These are phyloP conservation scores for Salvia sclarea DNA, from an alignment of 305 asterid species.

Conservation along the genomic window DNA sequence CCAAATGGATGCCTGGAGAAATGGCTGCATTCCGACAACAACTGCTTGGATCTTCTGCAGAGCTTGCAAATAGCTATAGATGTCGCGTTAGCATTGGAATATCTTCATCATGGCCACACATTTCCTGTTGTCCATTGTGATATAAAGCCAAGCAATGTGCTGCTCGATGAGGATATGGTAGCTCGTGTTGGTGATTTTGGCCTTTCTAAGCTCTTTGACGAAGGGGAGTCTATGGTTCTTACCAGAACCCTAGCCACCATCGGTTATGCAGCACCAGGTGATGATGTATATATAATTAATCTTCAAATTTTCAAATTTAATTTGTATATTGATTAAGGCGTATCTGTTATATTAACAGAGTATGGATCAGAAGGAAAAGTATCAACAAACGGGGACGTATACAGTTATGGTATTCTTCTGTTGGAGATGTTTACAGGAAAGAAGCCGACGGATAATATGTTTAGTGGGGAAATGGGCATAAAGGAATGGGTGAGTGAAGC, in stretches of 20 bases:
- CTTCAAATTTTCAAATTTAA: background rate
- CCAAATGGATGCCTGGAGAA: conserved; percentile 34
- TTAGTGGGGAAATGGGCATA: conserved; percentile 31
- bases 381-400: conserved; percentile 37
- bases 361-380: conserved; percentile 41
- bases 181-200: conserved; percentile 43
- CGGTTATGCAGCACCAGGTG: conserved; percentile 43
- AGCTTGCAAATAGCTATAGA: conserved; percentile 35
- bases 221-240: conserved; percentile 8
- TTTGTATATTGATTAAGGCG: background rate
- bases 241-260: conserved; percentile 36
- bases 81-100: conserved; percentile 35
- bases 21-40: conserved; percentile 28
- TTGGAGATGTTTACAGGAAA: conserved; percentile 42
- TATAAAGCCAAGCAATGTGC: conserved; percentile 39
- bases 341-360: conserved; percentile 21
- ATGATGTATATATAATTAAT: background rate
- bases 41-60: background rate
- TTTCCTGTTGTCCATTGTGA: conserved; percentile 37
- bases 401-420: conserved; percentile 42
- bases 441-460: conserved; percentile 34
- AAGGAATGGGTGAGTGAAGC: conserved; percentile 35
- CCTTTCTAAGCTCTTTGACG: conserved; percentile 31
- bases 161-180: conserved; percentile 35
- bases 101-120: conserved; percentile 36